These are phyloP conservation scores for Xeromyces bisporus DNA, from an alignment of 495 filamentous ascomycete genomes.

Conservation along the genomic window DNA sequence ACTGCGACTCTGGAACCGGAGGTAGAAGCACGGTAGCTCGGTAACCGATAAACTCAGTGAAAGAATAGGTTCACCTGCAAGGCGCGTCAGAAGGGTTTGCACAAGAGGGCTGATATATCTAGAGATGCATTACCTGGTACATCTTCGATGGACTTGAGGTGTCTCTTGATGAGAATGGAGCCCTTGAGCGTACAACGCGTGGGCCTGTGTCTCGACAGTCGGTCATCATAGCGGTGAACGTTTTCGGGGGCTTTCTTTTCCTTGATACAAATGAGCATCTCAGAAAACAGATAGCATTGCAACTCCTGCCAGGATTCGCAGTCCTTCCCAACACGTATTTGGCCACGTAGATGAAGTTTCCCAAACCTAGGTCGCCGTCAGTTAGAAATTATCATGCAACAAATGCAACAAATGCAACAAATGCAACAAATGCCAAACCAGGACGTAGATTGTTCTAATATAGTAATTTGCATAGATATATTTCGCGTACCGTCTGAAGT, in stretches of 20 bases:
- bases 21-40: slow-evolving; percentile 92
- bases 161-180: slow-evolving; percentile 96
- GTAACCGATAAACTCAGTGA: slow-evolving; percentile 82
- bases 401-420: no score
- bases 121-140: slow-evolving; percentile 23
- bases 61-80: slow-evolving; percentile 61
- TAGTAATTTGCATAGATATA: no score
- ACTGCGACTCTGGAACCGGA: slow-evolving; percentile 70
- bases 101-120: background rate
- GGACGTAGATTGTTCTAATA: no score
- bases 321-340: slow-evolving; percentile 89
- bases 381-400: background rate
- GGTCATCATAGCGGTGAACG: slow-evolving; percentile 40
- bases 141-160: slow-evolving; percentile 78
- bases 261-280: slow-evolving; percentile 99
- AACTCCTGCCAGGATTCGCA: slow-evolving; percentile 95
- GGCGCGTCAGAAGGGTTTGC: background rate
- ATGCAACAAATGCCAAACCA: no score
- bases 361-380: slow-evolving; percentile 49
- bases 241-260: slow-evolving; percentile 58
- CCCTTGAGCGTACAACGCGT: slow-evolving; percentile 84
- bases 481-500: slow-evolving; percentile 75
- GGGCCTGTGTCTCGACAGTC: slow-evolving; percentile 39
- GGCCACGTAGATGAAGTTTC: slow-evolving; percentile 81
- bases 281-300: slow-evolving; percentile 90